A percentile compares a stretch with the other conserved stretches of the same genome.
phyloP scores from a whole-genome alignment of 495 filamentous ascomycete genomes.

The Penicillium atrosanguineum region DNA sequence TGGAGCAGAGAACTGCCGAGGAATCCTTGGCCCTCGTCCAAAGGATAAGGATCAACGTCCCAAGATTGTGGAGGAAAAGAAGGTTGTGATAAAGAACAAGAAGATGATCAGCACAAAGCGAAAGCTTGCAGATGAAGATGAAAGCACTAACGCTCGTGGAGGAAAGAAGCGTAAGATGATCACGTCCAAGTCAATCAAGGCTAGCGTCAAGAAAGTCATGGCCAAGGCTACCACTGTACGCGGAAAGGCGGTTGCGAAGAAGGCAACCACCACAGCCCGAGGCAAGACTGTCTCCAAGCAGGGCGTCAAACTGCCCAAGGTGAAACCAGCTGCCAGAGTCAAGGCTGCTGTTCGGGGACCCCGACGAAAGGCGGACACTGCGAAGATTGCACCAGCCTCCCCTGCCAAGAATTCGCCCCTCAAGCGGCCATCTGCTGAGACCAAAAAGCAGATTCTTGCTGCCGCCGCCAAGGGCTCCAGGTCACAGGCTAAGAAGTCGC shows the following conservation, averaged over 20 bases:
- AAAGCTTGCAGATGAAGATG: constrained; percentile 20
- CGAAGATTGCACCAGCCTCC: constrained; percentile 18
- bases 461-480: constrained; percentile 25
- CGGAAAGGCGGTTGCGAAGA: constrained; percentile 22
- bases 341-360: constrained; percentile 21
- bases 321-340: constrained; percentile 22
- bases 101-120: constrained; percentile 31
- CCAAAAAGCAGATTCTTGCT: constrained; percentile 34
- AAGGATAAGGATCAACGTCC: constrained; percentile 49
- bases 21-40: constrained; percentile 72
- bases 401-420: constrained; percentile 21
- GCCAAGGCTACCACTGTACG: constrained; percentile 18
- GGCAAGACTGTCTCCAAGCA: constrained; percentile 20
- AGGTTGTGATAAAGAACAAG: constrained; percentile 39
- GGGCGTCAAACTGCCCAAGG: constrained; percentile 28
- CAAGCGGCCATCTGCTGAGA: constrained; percentile 34
- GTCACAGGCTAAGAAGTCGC: constrained; percentile 4
- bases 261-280: constrained; percentile 13
- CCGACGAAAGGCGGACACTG: constrained; percentile 12
- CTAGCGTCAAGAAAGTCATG: constrained; percentile 38
- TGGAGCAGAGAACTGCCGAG: constrained; percentile 72
- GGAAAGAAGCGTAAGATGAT: constrained; percentile 41
- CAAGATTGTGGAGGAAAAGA: constrained; percentile 33
- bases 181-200: constrained; percentile 33
- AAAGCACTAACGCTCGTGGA: constrained; percentile 20